A percentile compares a stretch with the other conserved stretches of the same genome.
Evolutionary conservation across 108 stramenopile species (phyloP).

Genomic region (Skeletonema grethae): DNA sequence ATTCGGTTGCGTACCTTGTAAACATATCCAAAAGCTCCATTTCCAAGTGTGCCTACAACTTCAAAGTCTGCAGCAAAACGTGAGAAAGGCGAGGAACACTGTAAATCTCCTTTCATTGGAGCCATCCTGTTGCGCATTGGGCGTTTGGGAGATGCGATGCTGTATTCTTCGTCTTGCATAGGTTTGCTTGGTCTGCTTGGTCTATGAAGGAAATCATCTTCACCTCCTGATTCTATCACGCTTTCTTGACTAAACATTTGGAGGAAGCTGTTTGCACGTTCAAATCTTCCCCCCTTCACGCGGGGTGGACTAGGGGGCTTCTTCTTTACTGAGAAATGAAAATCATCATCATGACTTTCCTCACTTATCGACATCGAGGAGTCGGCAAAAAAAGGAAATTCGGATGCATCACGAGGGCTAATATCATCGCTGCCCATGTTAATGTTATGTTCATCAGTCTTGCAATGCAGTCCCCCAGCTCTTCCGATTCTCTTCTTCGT

Average conservation of each 20-base stretch:
- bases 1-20: slow-evolving; percentile 74
- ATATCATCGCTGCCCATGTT: slow-evolving; percentile 25
- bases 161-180: slow-evolving; percentile 9
- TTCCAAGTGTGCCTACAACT: slow-evolving; percentile 73
- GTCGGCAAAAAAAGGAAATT: slow-evolving; percentile 33
- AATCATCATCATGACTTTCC: slow-evolving; percentile 1
- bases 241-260: slow-evolving; percentile 40
- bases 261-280: slow-evolving; percentile 40
- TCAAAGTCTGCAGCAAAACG: slow-evolving; percentile 81
- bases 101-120: not conserved
- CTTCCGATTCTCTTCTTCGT: not conserved
- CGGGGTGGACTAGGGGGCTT: slow-evolving; percentile 9
- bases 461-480: not conserved
- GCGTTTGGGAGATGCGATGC: slow-evolving; percentile 11
- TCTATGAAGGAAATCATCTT: slow-evolving; percentile 22
- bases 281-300: slow-evolving; percentile 16
- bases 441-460: not conserved
- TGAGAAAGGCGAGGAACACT: slow-evolving; percentile 37
- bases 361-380: slow-evolving; percentile 7
- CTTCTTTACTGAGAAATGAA: slow-evolving; percentile 12
- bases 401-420: slow-evolving; percentile 33
- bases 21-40: slow-evolving; percentile 81
- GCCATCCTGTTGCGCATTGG: not conserved
- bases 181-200: slow-evolving; percentile 4
- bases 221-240: not conserved